phyloP scores from a whole-genome alignment of 441 rosid genomes.

The Erysimum pusillum region DNA sequence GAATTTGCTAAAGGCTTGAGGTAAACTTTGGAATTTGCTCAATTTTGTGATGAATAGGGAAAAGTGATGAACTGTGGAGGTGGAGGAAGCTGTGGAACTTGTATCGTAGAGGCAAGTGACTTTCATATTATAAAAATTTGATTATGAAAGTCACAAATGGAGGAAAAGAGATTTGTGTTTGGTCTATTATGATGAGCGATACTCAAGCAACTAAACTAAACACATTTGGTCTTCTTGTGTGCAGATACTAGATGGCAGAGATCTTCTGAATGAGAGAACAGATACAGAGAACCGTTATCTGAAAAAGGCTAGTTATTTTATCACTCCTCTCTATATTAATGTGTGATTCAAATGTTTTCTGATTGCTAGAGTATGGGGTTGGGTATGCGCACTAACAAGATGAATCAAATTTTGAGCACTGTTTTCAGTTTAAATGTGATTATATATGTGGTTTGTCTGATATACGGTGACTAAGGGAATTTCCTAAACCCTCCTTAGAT shows the following conservation, averaged over 20 bases:
- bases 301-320: conserved; percentile 60
- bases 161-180: conserved; percentile 1
- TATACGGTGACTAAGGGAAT: conserved; percentile 2
- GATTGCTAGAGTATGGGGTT: not conserved
- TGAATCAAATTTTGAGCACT: not conserved
- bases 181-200: conserved; percentile 15
- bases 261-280: conserved; percentile 85
- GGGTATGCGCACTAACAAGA: conserved; percentile 4
- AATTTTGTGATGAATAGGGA: conserved; percentile 57
- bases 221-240: conserved; percentile 30
- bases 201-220: not conserved
- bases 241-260: conserved; percentile 82
- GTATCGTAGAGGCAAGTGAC: conserved; percentile 82
- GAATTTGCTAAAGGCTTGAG: not conserved
- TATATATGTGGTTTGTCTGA: not conserved
- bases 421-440: not conserved
- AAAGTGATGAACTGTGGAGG: conserved; percentile 95
- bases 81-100: conserved; percentile 92
- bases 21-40: not conserved
- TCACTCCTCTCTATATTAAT: conserved; percentile 1
- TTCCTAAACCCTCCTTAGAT: not conserved
- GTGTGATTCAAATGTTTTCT: not conserved
- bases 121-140: not conserved
- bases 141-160: not conserved
- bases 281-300: conserved; percentile 66